Evolutionary conservation across 257 asterid genomes (phyloP).

Genomic region (Ilex aquifolium): DNA sequence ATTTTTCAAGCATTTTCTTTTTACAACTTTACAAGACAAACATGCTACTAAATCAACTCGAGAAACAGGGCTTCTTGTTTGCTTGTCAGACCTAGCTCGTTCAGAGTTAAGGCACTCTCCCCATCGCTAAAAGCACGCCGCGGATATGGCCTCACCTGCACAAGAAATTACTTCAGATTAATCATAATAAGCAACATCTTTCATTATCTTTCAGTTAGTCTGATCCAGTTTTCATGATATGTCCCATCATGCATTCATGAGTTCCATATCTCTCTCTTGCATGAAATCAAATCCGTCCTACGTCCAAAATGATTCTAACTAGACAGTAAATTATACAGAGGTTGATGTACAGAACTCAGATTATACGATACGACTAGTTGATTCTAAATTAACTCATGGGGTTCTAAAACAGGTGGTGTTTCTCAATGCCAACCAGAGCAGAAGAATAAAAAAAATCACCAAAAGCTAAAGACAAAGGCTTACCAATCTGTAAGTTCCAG

Average conservation of each 20-base stretch:
- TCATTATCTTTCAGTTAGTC: no score
- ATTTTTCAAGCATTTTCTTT: not conserved
- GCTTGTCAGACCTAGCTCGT: conserved; percentile 85
- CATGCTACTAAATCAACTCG: conserved; percentile 53
- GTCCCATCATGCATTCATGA: no score
- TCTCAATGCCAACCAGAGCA: conserved; percentile 1
- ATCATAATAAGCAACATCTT: not conserved
- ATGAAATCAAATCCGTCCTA: no score
- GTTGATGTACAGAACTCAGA: no score
- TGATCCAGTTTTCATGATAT: no score
- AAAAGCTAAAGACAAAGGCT: conserved; percentile 3
- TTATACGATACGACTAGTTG: no score
- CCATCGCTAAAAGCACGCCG: conserved; percentile 71
- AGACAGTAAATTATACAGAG: no score
- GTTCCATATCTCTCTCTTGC: no score
- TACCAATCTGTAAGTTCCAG: conserved; percentile 96
- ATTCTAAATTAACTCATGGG: no score
- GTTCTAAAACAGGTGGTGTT: no score
- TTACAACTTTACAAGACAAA: conserved; percentile 17
- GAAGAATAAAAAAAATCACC: no score
- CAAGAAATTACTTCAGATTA: conserved; percentile 7
- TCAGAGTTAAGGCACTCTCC: conserved; percentile 52
- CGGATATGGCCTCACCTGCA: conserved; percentile 92
- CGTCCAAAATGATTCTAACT: no score
- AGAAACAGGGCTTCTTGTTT: conserved; percentile 93